Evolutionary conservation across 345 rosid species (phyloP).

Genomic region (Triadica sebifera): DNA sequence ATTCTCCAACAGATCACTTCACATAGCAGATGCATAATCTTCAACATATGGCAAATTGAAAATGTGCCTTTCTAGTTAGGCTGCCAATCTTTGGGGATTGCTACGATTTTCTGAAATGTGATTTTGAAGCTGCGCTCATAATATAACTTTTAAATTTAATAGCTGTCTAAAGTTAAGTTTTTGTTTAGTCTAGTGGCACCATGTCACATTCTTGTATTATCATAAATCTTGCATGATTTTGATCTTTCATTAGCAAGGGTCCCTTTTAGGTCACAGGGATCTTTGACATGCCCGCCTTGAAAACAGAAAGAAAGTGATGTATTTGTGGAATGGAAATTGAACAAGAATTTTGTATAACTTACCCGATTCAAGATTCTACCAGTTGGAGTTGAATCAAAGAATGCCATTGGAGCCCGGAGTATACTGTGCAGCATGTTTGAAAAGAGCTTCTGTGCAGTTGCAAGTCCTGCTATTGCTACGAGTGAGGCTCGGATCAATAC

Average conservation of each 20-base stretch:
- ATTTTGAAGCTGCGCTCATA: background rate
- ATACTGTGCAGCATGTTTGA: slow-evolving; percentile 67
- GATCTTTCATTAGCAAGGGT: background rate
- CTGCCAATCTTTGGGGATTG: background rate
- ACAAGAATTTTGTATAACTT: slow-evolving; percentile 23
- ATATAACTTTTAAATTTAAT: background rate
- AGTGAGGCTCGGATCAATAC: slow-evolving; percentile 69
- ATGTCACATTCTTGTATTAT: background rate
- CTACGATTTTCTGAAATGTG: background rate
- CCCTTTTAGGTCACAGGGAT: background rate
- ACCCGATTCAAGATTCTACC: slow-evolving; percentile 96
- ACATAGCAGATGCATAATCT: background rate
- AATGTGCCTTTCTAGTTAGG: background rate
- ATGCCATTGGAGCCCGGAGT: slow-evolving; percentile 83
- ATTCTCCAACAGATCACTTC: background rate
- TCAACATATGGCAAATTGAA: background rate
- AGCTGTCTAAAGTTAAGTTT: background rate
- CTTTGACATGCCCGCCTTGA: background rate
- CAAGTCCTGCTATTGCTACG: slow-evolving; percentile 64
- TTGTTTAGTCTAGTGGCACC: background rate
- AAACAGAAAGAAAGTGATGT: background rate
- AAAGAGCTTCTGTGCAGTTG: slow-evolving; percentile 76
- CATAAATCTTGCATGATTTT: background rate
- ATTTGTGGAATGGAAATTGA: background rate
- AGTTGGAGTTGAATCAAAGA: slow-evolving; percentile 91